A percentile compares a stretch with the other conserved stretches of the same genome.
Conservation (phyloP, 257 asterid genomes). For the Capsicum baccatum region DNA sequence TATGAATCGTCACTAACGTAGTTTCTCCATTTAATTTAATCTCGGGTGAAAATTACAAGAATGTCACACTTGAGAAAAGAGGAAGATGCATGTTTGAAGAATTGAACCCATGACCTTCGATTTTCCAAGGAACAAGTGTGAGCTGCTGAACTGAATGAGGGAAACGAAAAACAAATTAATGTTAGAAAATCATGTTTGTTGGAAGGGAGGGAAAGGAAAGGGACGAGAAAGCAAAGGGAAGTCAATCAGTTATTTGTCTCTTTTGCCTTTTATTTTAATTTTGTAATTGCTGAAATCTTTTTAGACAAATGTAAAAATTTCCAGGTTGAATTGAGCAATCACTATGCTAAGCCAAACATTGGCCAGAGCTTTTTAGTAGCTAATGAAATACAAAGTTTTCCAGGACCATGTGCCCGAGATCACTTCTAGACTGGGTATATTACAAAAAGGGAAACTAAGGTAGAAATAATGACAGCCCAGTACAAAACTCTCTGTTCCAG, state of each 20-base stretch:
- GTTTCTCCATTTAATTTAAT: conserved; percentile 20
- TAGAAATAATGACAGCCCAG: not conserved
- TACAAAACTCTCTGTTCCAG: conserved; percentile 18
- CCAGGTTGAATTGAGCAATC: conserved; percentile 18
- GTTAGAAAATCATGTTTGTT: not conserved
- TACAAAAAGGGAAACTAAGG: not conserved
- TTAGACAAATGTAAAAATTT: not conserved
- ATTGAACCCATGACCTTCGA: not conserved
- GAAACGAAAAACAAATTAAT: not conserved
- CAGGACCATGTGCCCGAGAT: not conserved
- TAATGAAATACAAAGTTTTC: not conserved
- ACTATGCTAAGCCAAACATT: not conserved
- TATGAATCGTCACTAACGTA: not conserved
- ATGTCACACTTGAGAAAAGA: not conserved
- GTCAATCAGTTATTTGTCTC: not conserved
- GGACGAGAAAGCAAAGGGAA: conserved; percentile 2
- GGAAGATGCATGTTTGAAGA: conserved; percentile 16
- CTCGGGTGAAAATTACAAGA: not conserved
- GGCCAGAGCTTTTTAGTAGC: conserved; percentile 10
- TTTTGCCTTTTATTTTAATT: not conserved
- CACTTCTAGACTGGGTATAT: not conserved
- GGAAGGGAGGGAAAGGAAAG: not conserved
- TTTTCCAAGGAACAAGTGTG: not conserved
- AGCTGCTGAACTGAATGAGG: not conserved
- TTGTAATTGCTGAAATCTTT: not conserved